Conservation (phyloP, 192 early-diverging fungal species). For the Rhizophagus sp. region DNA sequence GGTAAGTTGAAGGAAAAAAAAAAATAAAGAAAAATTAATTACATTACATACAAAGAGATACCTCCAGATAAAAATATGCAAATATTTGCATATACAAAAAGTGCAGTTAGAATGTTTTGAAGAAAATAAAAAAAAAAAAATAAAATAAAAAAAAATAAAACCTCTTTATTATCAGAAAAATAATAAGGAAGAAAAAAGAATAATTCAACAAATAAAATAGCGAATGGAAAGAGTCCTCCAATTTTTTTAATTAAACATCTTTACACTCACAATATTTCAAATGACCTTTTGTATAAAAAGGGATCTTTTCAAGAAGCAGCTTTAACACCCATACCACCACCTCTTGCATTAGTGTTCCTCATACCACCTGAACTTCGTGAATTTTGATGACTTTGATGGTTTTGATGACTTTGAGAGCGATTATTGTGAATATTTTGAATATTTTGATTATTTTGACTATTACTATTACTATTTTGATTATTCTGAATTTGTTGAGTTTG, state of each 20-base stretch:
- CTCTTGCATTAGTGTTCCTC: conserved; percentile 16
- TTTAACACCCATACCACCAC: conserved; percentile 23
- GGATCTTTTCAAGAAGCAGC: conserved; percentile 25
- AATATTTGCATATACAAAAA: neutral
- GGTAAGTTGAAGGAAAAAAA: neutral
- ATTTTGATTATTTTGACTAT: conserved; percentile 27
- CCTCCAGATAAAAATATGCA: neutral
- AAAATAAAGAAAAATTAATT: neutral
- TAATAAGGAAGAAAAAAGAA: neutral
- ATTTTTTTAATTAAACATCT: neutral
- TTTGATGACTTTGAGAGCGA: conserved; percentile 41
- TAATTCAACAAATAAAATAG: neutral
- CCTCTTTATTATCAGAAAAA: neutral
- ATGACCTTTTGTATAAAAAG: neutral
- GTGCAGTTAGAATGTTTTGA: neutral
- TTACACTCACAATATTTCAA: neutral
- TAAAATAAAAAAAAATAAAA: conserved; percentile 5
- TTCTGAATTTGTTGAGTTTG: conserved; percentile 43
- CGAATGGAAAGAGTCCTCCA: neutral
- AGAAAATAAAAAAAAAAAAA: conserved; percentile 8
- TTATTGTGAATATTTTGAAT: conserved; percentile 40
- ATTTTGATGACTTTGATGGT: conserved; percentile 31
- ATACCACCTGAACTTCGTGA: neutral
- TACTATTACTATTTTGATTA: conserved; percentile 33
- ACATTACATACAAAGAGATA: conserved; percentile 18